Conservation (phyloP, 345 rosid species). For the Citrus reticulata region DNA sequence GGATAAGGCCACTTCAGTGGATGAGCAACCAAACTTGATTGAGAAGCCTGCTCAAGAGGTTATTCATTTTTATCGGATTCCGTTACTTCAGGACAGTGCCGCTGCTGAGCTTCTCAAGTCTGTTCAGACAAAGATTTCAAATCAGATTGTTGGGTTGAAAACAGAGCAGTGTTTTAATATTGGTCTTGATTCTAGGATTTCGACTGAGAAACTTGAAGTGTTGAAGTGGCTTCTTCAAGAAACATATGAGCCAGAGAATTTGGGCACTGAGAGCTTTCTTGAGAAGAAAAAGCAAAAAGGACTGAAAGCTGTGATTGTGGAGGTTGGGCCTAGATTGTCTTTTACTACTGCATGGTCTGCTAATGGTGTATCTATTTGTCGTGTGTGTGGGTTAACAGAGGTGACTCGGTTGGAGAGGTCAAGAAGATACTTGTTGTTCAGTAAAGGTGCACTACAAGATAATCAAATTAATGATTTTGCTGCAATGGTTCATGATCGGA, state of each 20-base stretch:
- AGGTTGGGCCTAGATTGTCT: slow-evolving; percentile 87
- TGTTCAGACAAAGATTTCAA: slow-evolving; percentile 57
- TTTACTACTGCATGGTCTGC: slow-evolving; percentile 96
- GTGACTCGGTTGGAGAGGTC: slow-evolving; percentile 87
- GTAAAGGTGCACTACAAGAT: slow-evolving; percentile 51
- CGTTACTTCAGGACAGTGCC: slow-evolving; percentile 75
- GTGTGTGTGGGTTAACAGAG: slow-evolving; percentile 68
- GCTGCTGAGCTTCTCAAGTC: slow-evolving; percentile 57
- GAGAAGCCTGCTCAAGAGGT: slow-evolving; percentile 60
- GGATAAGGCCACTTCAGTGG: slow-evolving; percentile 32
- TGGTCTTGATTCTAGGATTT: slow-evolving; percentile 45
- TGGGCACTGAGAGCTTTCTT: slow-evolving; percentile 71
- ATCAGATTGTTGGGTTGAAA: slow-evolving; percentile 66
- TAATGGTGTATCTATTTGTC: slow-evolving; percentile 84
- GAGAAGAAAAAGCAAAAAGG: slow-evolving; percentile 71
- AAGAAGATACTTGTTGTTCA: slow-evolving; percentile 70
- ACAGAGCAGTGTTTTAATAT: slow-evolving; percentile 88
- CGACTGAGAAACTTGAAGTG: slow-evolving; percentile 46
- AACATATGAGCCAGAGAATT: slow-evolving; percentile 85
- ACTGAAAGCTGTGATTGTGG: slow-evolving; percentile 50
- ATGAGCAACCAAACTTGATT: slow-evolving; percentile 39
- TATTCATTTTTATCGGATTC: slow-evolving; percentile 69
- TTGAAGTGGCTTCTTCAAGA: slow-evolving; percentile 88
- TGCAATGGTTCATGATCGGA: slow-evolving; percentile 81
- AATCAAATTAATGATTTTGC: slow-evolving; percentile 60